phyloP scores from a whole-genome alignment of 306 rosid genomes.

The Oemleria cerasiformis region DNA sequence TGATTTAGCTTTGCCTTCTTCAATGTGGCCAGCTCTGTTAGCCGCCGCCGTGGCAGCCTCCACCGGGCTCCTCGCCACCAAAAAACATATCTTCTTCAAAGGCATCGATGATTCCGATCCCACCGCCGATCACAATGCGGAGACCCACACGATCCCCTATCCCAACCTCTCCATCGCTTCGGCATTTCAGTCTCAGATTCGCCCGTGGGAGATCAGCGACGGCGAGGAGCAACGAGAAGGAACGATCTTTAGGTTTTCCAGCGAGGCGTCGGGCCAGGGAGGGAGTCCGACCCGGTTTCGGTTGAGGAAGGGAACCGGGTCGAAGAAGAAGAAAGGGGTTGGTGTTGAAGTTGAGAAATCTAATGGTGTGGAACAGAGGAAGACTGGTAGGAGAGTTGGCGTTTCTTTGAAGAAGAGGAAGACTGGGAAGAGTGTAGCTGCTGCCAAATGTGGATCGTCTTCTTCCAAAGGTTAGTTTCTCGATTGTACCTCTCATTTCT shows the following conservation, averaged over 20 bases:
- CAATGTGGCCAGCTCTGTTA: conserved; percentile 65
- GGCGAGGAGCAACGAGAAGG: conserved; percentile 26
- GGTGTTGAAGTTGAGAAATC: conserved; percentile 19
- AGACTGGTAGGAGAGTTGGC: conserved; percentile 31
- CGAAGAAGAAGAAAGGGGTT: conserved; percentile 25
- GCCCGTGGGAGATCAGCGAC: conserved; percentile 11
- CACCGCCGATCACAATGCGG: conserved; percentile 9
- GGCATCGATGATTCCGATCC: conserved; percentile 4
- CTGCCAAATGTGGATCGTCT: conserved; percentile 31
- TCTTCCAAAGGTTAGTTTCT: conserved; percentile 46
- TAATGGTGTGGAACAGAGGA: conserved; percentile 28
- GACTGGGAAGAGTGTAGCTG: conserved; percentile 22
- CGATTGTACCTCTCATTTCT: neutral
- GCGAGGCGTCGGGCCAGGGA: conserved; percentile 21
- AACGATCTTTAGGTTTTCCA: conserved; percentile 48
- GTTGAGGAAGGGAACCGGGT: conserved; percentile 22
- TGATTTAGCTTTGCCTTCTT: neutral
- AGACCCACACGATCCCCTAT: neutral
- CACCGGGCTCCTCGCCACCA: conserved; percentile 59
- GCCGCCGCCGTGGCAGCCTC: conserved; percentile 69
- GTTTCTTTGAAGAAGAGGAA: conserved; percentile 60
- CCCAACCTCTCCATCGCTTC: neutral
- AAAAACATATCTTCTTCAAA: conserved; percentile 37
- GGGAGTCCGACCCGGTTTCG: conserved; percentile 21
- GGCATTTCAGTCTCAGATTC: conserved; percentile 18